Base-by-base conservation (phyloP, 2,329 filamentous ascomycete genomes). In the Verticillium albo-atrum region DNA sequence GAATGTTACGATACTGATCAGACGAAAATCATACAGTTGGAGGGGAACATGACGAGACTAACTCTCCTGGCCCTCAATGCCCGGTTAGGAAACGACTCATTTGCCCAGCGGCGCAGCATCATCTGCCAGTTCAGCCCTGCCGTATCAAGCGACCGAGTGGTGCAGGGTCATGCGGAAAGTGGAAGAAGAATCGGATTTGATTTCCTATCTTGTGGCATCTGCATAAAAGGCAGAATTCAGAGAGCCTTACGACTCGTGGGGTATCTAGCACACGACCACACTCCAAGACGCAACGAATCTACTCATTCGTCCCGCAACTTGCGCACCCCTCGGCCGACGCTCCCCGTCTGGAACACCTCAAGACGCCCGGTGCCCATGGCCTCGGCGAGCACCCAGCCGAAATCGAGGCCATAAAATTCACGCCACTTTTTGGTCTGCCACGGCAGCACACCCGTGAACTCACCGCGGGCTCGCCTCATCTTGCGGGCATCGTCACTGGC, bases 281-380 rank as follows among this genome's bases (percentile, higher is more conserved):
- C 20, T 23, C 5, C 20, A 3, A 12, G 12, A 50, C n/a, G 20
- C 5, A 50, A 14, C 10, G 9, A 23, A 23, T 20, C 20, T 50
- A 10, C 25, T 20, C 20, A 50, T 7, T 50, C 42, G 10, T 50
- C 42, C 3, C 51, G 72, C 59, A 80, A 58, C 56, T 73, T 72
- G 64, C 85, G 79, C 60, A 91, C 81, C 12, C 85, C 89, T 61
- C 82, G 79, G 1, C 89, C 89, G n/a, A 92, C 88, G 66, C 85
- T 89, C 15, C 87, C 80, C 14, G 89, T 92, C 68, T 91, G 84
- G 70, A 93, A 93, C 15, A 90, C 74, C 72, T 93, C 89, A 4
- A 92, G 81, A 17, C 88, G 68, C 1, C 90, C 90, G 28, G 86
- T 79, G 0, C 89, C 90, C 26, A 90, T 79, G 51, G 88, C 89